Conservation (phyloP, 2,329 filamentous ascomycete genomes). For the Alternaria sp. region DNA sequence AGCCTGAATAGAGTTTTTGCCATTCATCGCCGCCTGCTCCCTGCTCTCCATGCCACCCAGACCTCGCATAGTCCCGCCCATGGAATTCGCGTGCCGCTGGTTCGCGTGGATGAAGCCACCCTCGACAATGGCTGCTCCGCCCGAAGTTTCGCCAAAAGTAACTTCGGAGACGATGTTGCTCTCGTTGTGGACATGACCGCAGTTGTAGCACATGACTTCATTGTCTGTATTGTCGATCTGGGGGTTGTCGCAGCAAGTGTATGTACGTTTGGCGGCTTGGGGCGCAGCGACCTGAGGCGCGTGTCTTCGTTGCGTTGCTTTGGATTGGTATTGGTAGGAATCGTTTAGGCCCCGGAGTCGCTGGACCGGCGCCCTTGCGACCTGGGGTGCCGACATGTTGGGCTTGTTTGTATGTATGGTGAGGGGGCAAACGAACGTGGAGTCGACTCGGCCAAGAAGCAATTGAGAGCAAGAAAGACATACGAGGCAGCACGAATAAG, state of each 20-base stretch:
- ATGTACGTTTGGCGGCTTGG: conserved; percentile 25
- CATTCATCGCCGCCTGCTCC: conserved; percentile 69
- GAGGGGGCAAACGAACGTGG: conserved; percentile 8
- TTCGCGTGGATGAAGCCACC: conserved; percentile 87
- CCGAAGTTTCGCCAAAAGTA: conserved; percentile 85
- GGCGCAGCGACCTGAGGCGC: conserved; percentile 30
- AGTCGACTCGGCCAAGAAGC: conserved; percentile 4
- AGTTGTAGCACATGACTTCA: conserved; percentile 70
- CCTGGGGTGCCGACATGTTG: conserved; percentile 33
- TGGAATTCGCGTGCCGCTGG: conserved; percentile 76
- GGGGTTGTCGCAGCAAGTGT: conserved; percentile 42
- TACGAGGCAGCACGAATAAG: conserved; percentile 25
- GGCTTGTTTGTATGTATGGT: not conserved
- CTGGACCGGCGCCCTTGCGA: conserved; percentile 27
- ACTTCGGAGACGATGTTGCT: conserved; percentile 92
- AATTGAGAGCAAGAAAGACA: conserved; percentile 10
- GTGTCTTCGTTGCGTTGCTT: conserved; percentile 32
- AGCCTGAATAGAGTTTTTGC: conserved; percentile 53
- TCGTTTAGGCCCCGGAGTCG: conserved; percentile 42
- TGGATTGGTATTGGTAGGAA: conserved; percentile 28
- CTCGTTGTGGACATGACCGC: conserved; percentile 84
- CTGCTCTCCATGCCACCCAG: conserved; percentile 63
- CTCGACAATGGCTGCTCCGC: conserved; percentile 87
- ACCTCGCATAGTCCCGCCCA: conserved; percentile 59
- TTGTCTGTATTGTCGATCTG: conserved; percentile 36